Conservation (phyloP, 2,329 filamentous ascomycete species). For the Botrytis medusae region DNA sequence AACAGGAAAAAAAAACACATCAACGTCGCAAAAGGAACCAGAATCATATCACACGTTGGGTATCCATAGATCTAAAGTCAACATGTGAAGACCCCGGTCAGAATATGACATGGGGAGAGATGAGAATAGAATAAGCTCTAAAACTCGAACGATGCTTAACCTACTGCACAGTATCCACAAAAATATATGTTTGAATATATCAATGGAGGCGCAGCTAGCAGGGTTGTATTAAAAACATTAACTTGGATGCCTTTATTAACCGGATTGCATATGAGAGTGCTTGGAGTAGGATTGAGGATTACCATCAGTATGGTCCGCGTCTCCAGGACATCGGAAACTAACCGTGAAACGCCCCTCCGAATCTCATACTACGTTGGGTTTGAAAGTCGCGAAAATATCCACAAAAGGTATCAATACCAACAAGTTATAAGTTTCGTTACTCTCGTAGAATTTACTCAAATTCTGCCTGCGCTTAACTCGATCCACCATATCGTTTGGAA, state of each 20-base stretch:
- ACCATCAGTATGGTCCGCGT: slow-evolving; percentile 12
- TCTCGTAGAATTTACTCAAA: not conserved
- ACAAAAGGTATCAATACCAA: not conserved
- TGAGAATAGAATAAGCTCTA: slow-evolving; percentile 15
- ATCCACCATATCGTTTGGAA: not conserved
- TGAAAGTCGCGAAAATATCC: not conserved
- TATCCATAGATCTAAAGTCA: slow-evolving; percentile 1
- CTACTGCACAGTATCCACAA: not conserved
- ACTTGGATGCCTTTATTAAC: not conserved
- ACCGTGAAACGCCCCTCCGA: not conserved
- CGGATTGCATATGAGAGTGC: not conserved
- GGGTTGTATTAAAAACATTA: not conserved
- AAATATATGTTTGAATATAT: not conserved
- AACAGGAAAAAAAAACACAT: not conserved
- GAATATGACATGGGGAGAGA: slow-evolving; percentile 8
- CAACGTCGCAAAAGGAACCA: slow-evolving; percentile 1
- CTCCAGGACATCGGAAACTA: slow-evolving; percentile 8
- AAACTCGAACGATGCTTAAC: not conserved
- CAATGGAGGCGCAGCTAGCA: not conserved
- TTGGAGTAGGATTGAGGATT: slow-evolving; percentile 2
- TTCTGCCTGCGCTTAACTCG: slow-evolving; percentile 1
- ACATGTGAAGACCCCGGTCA: slow-evolving; percentile 1
- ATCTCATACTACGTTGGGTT: not conserved
- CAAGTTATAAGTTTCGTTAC: not conserved
- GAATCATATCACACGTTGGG: slow-evolving; percentile 4